Conservation (phyloP, 257 asterid species). For the Nicotiana tabacum region DNA sequence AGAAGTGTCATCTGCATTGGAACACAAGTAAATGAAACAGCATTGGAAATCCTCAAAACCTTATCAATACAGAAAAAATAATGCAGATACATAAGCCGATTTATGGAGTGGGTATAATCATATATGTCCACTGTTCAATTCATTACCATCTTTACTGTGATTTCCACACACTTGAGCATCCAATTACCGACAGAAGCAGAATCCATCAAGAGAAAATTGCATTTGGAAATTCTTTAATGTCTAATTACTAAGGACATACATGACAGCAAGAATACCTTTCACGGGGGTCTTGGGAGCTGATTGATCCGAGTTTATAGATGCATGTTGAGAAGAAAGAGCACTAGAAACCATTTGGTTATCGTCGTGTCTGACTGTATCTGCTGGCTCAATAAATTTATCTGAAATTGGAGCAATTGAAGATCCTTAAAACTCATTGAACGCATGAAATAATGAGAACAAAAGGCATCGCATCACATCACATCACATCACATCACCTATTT, state of each 20-base stretch:
- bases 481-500: not conserved
- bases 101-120: not conserved
- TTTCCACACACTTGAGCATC: not conserved
- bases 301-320: not conserved
- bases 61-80: not conserved
- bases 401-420: conserved; percentile 16
- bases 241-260: not conserved
- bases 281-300: conserved; percentile 11
- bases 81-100: not conserved
- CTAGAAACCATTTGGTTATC: conserved; percentile 7
- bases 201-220: not conserved
- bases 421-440: conserved; percentile 3
- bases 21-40: not conserved
- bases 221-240: not conserved
- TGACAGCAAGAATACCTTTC: conserved; percentile 17
- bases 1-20: conserved; percentile 15
- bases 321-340: conserved; percentile 14
- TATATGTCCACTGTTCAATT: not conserved
- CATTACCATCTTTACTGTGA: not conserved
- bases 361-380: not conserved
- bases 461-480: not conserved
- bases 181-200: not conserved
- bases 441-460: not conserved
- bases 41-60: not conserved
- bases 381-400: not conserved